Base-by-base conservation (phyloP, 1,284 basidiomycete genomes). In the Fereydounia khargensis region DNA sequence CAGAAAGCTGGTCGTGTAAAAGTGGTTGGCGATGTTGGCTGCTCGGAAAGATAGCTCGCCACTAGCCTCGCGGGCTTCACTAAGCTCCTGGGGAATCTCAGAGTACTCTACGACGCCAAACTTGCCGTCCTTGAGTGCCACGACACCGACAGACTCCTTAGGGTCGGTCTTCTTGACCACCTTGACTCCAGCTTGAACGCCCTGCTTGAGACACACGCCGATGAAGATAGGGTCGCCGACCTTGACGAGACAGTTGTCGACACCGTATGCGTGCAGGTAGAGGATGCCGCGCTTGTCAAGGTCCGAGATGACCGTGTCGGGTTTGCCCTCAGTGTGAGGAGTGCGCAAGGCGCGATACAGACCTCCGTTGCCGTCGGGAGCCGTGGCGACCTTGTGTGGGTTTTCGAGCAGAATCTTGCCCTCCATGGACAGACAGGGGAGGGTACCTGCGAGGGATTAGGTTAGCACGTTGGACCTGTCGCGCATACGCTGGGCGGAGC, bases 211-310 rank as follows among this genome's bases (percentile, higher is more conserved):
- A 78, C 89, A 88, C 78, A 88, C 91, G 25, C 95, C 95, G 65
- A 98, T 78, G 81, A 99, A 98, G 74, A 91, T 83, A 14, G 95
- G 95, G 77, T 99, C 95, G 45, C 91, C 94, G 46, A 99, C 90
- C 59, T 86, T 85, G 65, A 97, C 95, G 57, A 99, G 88, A 78
- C 94, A 98, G 81, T 99, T 99, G 81, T 98, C 95, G 67, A 99
- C 94, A 68, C 94, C 87, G 80, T 96, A 97, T 1, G 86, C 88
- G 78, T 99, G 94, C 34, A 99, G 82, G 78, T 92, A 96, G 52
- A 85, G 82, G 70, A 97, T 81, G 35, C 85, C 84, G 61, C 91
- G 90, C 41, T 79, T 76, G 32, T 80, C 79, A 51, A 98, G 82
- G 77, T 97, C 90, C 32, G 86, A 82, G 39, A 98, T 83, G 42